These are phyloP conservation scores for Scutellaria barbata DNA, from an alignment of 257 asterid species.

Conservation along the genomic window DNA sequence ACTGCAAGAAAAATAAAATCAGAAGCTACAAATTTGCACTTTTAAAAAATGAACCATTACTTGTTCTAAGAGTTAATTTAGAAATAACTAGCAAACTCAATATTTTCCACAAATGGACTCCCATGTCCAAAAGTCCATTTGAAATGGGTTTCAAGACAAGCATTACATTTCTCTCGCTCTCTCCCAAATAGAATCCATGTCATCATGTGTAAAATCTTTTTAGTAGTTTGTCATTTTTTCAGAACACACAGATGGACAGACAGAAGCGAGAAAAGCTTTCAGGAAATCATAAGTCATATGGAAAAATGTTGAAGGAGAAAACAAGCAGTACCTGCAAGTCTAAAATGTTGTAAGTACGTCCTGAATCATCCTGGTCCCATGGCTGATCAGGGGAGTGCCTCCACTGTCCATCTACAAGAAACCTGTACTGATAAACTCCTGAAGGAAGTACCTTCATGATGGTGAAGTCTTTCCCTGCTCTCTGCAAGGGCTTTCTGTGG, in stretches of 20 bases:
- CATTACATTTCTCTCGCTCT: slow-evolving; percentile 5
- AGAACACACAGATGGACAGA: slow-evolving; percentile 14
- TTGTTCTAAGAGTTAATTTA: slow-evolving; percentile 1
- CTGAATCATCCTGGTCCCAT: slow-evolving; percentile 82
- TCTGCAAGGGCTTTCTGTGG: slow-evolving; percentile 85
- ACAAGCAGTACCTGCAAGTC: slow-evolving; percentile 79
- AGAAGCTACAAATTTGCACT: slow-evolving; percentile 1
- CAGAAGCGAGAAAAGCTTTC: background rate
- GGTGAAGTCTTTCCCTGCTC: slow-evolving; percentile 96
- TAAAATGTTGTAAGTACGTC: slow-evolving; percentile 79
- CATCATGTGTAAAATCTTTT: slow-evolving; percentile 2
- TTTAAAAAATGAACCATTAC: slow-evolving; percentile 1
- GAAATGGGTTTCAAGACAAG: background rate
- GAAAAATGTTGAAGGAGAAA: slow-evolving; percentile 8
- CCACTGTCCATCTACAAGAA: slow-evolving; percentile 91
- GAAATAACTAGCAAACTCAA: background rate
- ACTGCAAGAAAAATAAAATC: background rate
- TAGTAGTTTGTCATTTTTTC: slow-evolving; percentile 12
- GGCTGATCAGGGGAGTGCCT: slow-evolving; percentile 83
- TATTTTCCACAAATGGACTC: background rate
- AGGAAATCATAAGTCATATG: background rate
- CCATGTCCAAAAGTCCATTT: slow-evolving; percentile 9
- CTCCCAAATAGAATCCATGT: slow-evolving; percentile 2
- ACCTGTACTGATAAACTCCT: slow-evolving; percentile 92
- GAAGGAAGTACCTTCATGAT: slow-evolving; percentile 95